Conservation (phyloP, 768 basidiomycete species). For the Tricholoma matsutake region DNA sequence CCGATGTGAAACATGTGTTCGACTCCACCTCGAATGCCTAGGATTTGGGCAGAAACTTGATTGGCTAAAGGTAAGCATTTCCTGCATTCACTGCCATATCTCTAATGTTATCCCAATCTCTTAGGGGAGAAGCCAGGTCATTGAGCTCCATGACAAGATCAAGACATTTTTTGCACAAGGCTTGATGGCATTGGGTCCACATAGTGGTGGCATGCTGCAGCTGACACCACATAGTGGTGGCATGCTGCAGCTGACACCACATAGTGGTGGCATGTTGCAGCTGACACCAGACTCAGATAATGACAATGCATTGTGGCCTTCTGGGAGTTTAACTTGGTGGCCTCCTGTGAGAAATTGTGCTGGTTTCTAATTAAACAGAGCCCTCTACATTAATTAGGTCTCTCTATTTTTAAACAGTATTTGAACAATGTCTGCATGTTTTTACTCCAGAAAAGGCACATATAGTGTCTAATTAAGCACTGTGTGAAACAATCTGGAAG, state of each 20-base stretch:
- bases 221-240: conserved; percentile 55
- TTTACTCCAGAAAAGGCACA: no score
- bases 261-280: conserved; percentile 52
- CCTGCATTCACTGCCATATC: neutral
- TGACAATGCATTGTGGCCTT: no score
- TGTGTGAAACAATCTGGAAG: no score
- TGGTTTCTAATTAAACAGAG: no score
- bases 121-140: conserved; percentile 68
- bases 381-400: no score
- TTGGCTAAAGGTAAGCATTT: conserved; percentile 67
- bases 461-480: no score
- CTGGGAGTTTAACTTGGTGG: no score
- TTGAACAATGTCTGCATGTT: no score
- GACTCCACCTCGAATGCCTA: conserved; percentile 79
- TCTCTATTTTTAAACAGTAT: no score
- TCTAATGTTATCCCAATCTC: neutral
- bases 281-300: no score
- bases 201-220: conserved; percentile 52
- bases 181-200: conserved; percentile 76
- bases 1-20: conserved; percentile 71
- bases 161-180: conserved; percentile 79
- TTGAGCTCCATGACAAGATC: conserved; percentile 71
- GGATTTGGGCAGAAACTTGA: conserved; percentile 85
- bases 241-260: conserved; percentile 54
- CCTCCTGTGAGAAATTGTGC: no score